These are phyloP conservation scores for Colletotrichum chrysophilum DNA, from an alignment of 2,329 filamentous ascomycete genomes.

Conservation along the genomic window DNA sequence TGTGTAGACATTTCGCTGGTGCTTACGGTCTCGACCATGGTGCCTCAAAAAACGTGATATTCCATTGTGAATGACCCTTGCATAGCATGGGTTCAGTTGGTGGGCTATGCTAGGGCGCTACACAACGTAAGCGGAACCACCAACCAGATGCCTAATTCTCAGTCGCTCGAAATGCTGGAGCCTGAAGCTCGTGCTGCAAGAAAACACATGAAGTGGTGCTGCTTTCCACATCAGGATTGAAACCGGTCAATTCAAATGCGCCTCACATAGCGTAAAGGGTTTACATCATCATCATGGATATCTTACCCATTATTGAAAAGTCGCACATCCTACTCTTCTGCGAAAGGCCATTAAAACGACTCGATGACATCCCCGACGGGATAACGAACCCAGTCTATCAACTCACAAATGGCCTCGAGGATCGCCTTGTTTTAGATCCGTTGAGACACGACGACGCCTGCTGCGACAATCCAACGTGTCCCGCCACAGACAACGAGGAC, in stretches of 20 bases:
- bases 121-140: background rate
- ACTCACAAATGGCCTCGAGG: background rate
- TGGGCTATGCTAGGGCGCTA: background rate
- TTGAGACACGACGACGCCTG: background rate
- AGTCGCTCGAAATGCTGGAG: background rate
- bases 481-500: background rate
- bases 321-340: rapidly evolving
- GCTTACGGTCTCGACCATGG: background rate
- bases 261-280: rapidly evolving
- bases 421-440: background rate
- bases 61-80: background rate
- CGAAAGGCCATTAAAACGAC: rapidly evolving
- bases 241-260: rapidly evolving
- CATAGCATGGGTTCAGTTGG: background rate
- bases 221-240: rapidly evolving
- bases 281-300: background rate
- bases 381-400: background rate
- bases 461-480: background rate
- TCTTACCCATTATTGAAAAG: background rate
- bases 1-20: background rate
- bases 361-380: background rate
- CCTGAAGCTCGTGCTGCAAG: background rate
- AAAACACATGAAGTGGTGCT: background rate
- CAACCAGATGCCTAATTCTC: background rate
- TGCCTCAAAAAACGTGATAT: no score